Evolutionary conservation across 2,329 filamentous ascomycete species (phyloP).

Genomic region (Tolypocladium paradoxum): DNA sequence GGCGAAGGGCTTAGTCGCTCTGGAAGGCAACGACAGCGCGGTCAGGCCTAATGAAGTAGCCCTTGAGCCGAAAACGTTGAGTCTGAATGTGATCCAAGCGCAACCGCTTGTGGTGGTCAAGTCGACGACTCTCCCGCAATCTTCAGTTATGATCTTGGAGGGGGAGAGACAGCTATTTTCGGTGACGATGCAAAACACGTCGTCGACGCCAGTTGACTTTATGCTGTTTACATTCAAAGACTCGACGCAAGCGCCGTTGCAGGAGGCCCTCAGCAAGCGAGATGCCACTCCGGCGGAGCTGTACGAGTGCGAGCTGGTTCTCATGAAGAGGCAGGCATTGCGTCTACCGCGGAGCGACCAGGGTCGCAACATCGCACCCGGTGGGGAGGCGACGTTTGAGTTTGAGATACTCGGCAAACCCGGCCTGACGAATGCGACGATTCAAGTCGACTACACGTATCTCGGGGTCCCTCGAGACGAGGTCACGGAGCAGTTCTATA

Average conservation of each 20-base stretch:
- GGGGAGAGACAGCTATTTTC: conserved; percentile 72
- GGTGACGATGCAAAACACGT: conserved; percentile 71
- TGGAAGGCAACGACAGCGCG: conserved; percentile 33
- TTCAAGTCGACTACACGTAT: conserved; percentile 80
- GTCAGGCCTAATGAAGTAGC: conserved; percentile 26
- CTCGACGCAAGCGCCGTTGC: conserved; percentile 69
- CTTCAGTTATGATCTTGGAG: conserved; percentile 84
- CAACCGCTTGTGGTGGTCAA: conserved; percentile 72
- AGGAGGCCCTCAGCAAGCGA: conserved; percentile 62
- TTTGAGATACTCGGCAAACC: conserved; percentile 82
- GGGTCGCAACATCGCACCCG: conserved; percentile 53
- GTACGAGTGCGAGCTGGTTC: conserved; percentile 75
- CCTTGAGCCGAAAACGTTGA: conserved; percentile 40
- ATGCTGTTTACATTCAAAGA: conserved; percentile 83
- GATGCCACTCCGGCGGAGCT: conserved; percentile 69
- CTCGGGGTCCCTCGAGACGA: conserved; percentile 62
- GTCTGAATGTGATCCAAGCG: conserved; percentile 64
- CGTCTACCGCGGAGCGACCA: conserved; percentile 42
- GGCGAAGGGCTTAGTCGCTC: conserved; percentile 52
- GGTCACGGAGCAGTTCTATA: conserved; percentile 66
- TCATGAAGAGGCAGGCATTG: conserved; percentile 63
- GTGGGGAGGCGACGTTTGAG: conserved; percentile 58
- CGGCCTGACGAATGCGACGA: conserved; percentile 65
- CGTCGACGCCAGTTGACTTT: conserved; percentile 68
- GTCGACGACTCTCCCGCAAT: conserved; percentile 68